Base-by-base conservation (phyloP, 371 early-diverging fungal genomes). In the Mortierella sp. region DNA sequence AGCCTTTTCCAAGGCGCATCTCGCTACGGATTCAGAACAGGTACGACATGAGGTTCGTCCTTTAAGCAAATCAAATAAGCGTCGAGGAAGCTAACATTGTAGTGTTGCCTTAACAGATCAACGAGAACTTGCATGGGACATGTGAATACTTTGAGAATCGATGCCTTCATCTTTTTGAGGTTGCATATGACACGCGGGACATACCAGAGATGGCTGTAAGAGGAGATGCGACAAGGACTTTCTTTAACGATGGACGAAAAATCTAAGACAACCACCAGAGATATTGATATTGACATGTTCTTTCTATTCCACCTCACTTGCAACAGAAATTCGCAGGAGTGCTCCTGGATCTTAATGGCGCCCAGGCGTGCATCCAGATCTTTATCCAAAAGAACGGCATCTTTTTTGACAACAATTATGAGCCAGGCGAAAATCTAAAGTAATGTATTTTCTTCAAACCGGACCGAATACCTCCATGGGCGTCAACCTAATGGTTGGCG, bases 351-450 rank as follows among this genome's bases (percentile, higher is more conserved):
- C 87, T 95, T 41, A 92, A 93, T 80, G 94, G 93, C 41, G 95
- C 94, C 12, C 79, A 76, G 42, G 84, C 89, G 7, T 91, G 91
- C 72, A 89, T 93, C 44, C 91, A 93, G 62, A 86, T 92, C 1
- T 95, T 90, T 76, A 87, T 94, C 46, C 92, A 94, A 41, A 95
- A 94, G 68, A 91, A 92, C 60, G 92, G 90, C 30, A 87, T 95
- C 30, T 95, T 95, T 61, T 95, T 89, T 72, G 95, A 94, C 72
- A 90, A 92, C 53, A 84, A 85, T 8, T 86, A 83, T 42, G 83
- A 84, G 50, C 83, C 88, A 15, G 81, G 85, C 48, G 88, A 86
- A 53, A 89, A 87, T 55, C 83, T 84, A 48, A 78, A 72, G 86
- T 86, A n/a, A 81, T 58, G 79, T 59, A 28, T n/a, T 17, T n/a